Base-by-base conservation (phyloP, 2,329 filamentous ascomycete species). In the Fusarium sp. region DNA sequence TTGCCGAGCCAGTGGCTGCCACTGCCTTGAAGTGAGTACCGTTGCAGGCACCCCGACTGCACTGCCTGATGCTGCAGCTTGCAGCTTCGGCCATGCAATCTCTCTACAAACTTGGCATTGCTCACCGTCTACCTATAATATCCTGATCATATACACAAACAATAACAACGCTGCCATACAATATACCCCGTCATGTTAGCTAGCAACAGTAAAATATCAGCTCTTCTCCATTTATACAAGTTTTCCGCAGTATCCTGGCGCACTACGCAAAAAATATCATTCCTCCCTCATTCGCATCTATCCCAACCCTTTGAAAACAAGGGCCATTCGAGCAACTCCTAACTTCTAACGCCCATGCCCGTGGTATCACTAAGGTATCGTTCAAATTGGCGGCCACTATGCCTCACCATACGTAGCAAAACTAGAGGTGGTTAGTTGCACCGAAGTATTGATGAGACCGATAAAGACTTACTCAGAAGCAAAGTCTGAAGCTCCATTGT, bases 401-500 rank as follows among this genome's bases (percentile, higher is more conserved):
- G 80, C 76, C 57, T 84, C 81, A 19, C 76, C 78, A 57, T 83
- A 84, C 13, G 73, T 76, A 65, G 67, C 67, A 60, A 82, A 84
- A 40, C 81, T 82, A 47, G 15, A 33, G 50, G 8, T 5, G 3
- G 53, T 72, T 56, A 73, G 67, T 34, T 8, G 26, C n/a, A 13
- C 21, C 17, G 6, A 33, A 24, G 31, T 14, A 38, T n/a, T 8
- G 5, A 4, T 1, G 26, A 31, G 11, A 21, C 38, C 6, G 13
- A 14, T 19, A 17, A 21, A 6, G 17, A 69, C 84, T 78, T 76
- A 85, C 84, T 84, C 81, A 31, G 80, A 67, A 34, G 75, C 71
- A 66, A 83, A 85, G 28, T 84, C 81, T 6, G 79, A 73, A 5
- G 75, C 62, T 4, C 76, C 75, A 70, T 80, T 83, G 59, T 85